Percentiles rank a stretch among this genome's conserved stretches.
Conservation (phyloP, 352 stramenopile genomes). For the Plasmopara muralis region DNA sequence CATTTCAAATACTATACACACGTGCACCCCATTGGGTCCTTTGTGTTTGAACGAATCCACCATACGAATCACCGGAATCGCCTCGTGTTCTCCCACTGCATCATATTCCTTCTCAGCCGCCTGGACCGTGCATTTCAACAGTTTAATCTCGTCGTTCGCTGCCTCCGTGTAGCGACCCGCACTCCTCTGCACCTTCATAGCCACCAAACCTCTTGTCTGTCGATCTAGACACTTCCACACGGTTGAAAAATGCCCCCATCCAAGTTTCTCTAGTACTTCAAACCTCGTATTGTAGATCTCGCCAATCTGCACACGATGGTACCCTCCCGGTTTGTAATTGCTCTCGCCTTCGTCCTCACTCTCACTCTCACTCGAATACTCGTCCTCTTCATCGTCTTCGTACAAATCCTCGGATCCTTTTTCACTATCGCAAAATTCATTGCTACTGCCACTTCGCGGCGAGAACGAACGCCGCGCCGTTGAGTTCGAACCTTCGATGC, state of each 20-base stretch:
- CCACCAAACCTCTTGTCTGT: constrained; percentile 80
- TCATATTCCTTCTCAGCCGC: constrained; percentile 28
- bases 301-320: constrained; percentile 92
- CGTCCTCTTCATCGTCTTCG: constrained; percentile 76
- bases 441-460: constrained; percentile 21
- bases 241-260: constrained; percentile 99
- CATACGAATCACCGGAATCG: constrained; percentile 56
- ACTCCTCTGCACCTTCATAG: constrained; percentile 97
- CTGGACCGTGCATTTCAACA: constrained; percentile 89
- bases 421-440: constrained; percentile 16
- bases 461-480: constrained; percentile 28
- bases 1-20: constrained; percentile 99
- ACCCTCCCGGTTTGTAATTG: constrained; percentile 96
- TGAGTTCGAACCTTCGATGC: constrained; percentile 23
- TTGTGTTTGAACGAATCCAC: constrained; percentile 96
- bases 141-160: constrained; percentile 97
- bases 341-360: constrained; percentile 90
- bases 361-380: constrained; percentile 57
- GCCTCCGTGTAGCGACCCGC: constrained; percentile 97
- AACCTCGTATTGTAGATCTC: constrained; percentile 93
- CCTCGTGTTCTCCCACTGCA: constrained; percentile 14
- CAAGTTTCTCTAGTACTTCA: constrained; percentile 97
- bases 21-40: constrained; percentile 92
- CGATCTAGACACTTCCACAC: constrained; percentile 97
- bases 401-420: constrained; percentile 7